Evolutionary conservation across 176 grass and related monocot genomes (phyloP).

Genomic region (Thalia dealbata): DNA sequence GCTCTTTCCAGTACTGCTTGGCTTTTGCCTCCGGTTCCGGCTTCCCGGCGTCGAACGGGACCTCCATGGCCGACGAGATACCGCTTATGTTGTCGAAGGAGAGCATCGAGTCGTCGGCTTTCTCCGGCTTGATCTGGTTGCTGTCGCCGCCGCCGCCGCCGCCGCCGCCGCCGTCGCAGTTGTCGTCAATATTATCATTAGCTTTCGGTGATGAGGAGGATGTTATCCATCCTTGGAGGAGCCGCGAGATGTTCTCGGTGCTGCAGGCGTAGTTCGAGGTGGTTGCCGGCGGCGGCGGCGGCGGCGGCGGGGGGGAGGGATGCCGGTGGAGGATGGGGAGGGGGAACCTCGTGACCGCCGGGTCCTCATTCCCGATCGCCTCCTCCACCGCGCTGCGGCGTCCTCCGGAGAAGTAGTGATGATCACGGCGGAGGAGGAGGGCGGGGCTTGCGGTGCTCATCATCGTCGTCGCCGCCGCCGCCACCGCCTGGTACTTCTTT

Average conservation of each 20-base stretch:
- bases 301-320: no score
- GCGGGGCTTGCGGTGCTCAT: background rate
- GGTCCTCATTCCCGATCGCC: background rate
- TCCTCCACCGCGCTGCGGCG: background rate
- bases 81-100: background rate
- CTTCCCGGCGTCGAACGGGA: background rate
- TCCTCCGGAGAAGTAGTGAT: no score
- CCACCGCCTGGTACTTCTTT: background rate
- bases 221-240: background rate
- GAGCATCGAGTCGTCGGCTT: background rate
- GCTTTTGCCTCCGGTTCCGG: background rate
- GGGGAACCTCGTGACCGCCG: background rate
- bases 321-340: background rate
- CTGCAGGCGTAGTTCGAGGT: slow-evolving; percentile 2
- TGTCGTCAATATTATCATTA: background rate
- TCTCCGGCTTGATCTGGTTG: no score
- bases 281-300: background rate
- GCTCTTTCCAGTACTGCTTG: background rate
- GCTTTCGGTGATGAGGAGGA: background rate
- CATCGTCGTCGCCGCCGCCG: no score
- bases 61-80: background rate
- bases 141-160: background rate
- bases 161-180: no score
- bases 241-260: slow-evolving; percentile 1
- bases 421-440: no score